Percentiles rank a stretch among this genome's conserved stretches.
These are phyloP conservation scores for Cutaneotrichosporon sp. DNA, from an alignment of 1,284 basidiomycete genomes.

Conservation along the genomic window DNA sequence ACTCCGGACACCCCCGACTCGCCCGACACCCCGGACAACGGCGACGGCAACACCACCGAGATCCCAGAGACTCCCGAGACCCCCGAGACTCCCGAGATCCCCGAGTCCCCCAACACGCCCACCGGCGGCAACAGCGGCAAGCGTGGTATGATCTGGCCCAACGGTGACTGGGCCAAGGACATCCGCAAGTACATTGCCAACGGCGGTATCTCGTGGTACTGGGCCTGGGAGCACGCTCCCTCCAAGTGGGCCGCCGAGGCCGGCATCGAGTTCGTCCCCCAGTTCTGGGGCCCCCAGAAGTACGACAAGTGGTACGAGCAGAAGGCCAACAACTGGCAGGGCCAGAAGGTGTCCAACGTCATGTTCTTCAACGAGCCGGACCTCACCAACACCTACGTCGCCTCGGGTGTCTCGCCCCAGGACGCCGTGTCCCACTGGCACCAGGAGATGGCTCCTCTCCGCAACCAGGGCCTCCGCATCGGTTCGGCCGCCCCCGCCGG, in stretches of 20 bases:
- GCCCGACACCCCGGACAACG: too few relatives aligned
- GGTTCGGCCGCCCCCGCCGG: background rate
- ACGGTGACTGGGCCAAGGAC: background rate
- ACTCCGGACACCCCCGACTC: background rate
- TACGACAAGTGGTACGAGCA: background rate
- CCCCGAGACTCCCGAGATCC: background rate
- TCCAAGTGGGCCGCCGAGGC: background rate
- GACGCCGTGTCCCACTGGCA: conserved; percentile 1
- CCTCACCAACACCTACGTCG: background rate
- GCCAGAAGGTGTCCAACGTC: background rate
- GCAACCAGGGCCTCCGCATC: background rate
- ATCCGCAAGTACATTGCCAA: conserved; percentile 3
- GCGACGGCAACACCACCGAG: background rate
- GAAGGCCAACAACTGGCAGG: background rate
- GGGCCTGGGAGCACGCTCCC: conserved; percentile 1
- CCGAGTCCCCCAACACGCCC: background rate
- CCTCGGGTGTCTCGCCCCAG: background rate
- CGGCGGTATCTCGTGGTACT: background rate
- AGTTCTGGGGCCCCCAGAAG: conserved; percentile 6
- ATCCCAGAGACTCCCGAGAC: background rate
- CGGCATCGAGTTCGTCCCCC: conserved; percentile 9
- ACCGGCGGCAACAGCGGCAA: background rate
- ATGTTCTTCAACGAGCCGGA: conserved; percentile 12
- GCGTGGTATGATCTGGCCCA: conserved; percentile 5
- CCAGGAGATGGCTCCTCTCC: background rate